Evolutionary conservation across 2,329 filamentous ascomycete genomes (phyloP), one percentile per base, ranked within the genome.

Genomic region (Cercospora brassicicola): DNA sequence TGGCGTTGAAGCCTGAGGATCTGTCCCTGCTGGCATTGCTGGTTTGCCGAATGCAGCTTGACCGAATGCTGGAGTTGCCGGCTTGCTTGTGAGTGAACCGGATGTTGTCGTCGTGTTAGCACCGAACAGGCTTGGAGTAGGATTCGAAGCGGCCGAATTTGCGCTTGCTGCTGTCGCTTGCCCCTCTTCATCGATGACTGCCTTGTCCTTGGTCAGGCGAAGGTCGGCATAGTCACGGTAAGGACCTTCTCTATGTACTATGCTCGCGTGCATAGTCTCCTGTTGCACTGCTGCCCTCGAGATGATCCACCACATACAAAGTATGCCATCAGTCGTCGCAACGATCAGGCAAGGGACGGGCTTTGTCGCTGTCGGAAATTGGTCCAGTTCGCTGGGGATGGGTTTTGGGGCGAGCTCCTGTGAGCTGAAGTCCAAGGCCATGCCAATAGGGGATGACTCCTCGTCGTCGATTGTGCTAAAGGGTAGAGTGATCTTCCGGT

Each of bases 231-330:
- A 68, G 26, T 64, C 64, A 3, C 20, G 48, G 39, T 45, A 68
- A 6, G 59, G 63, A 15, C 64, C 64, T 26, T 62, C 20, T 33
- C 61, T 59, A 30, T 68, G 42, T 9, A 70, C 60, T 15, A 70
- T 70, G 18, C 39, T 55, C n/a, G 67, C 28, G 33, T 68, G 63
- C 15, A 62, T 36, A 39, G 31, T 68, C 30, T 66, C 89, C 73
- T 90, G 84, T 67, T 90, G 88, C 69, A 99, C 89, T 1, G 94
- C 93, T 51, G 96, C 93, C 39, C 91, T 88, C 80, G 97, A 97
- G 20, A 98, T 87, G 53, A 98, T 81, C 92, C 94, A 97, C 93
- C 94, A 99, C 11, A 89, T 86, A 56, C 88, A 89, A 15, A 99
- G 83, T 9, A 96, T 82, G 71, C 95, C 95, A 75, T 97, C 92